Percentiles rank a stretch among this genome's conserved stretches.
Conservation (phyloP, 2,329 filamentous ascomycete species). For the Paecilomyces dactylethromorphus region DNA sequence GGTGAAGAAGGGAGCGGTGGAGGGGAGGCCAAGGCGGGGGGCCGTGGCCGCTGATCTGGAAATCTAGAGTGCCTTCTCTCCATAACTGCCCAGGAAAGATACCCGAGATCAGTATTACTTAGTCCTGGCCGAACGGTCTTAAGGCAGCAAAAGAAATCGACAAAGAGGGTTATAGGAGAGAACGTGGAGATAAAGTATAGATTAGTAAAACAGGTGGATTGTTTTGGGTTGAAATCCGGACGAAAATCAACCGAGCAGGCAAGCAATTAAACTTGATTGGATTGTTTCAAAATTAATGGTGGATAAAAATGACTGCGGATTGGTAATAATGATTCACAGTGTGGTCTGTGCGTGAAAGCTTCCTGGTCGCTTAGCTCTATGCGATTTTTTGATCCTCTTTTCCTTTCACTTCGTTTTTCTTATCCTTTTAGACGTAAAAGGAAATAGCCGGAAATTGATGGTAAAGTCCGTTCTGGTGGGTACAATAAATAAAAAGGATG, state of each 20-base stretch:
- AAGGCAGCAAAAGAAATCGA: slow-evolving; percentile 6
- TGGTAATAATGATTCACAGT: neutral
- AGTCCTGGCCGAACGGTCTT: neutral
- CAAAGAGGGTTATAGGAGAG: slow-evolving; percentile 7
- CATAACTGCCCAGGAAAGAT: too few species aligned
- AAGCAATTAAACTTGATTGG: neutral
- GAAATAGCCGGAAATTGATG: neutral
- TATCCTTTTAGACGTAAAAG: neutral
- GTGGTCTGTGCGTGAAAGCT: neutral
- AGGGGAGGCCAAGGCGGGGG: too few species aligned
- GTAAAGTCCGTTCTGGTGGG: neutral
- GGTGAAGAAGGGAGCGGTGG: too few species aligned
- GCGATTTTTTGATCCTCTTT: neutral
- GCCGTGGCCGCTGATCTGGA: too few species aligned
- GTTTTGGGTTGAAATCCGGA: neutral
- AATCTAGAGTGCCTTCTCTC: too few species aligned
- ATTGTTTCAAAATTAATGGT: neutral
- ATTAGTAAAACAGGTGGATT: neutral
- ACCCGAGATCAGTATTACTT: too few species aligned
- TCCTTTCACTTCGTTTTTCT: neutral
- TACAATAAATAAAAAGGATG: neutral
- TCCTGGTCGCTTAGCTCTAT: neutral
- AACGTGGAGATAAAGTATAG: slow-evolving; percentile 2
- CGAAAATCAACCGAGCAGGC: neutral
- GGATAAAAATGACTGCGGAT: neutral